Base-by-base conservation (phyloP, 257 asterid species). In the Plantago ovata region DNA sequence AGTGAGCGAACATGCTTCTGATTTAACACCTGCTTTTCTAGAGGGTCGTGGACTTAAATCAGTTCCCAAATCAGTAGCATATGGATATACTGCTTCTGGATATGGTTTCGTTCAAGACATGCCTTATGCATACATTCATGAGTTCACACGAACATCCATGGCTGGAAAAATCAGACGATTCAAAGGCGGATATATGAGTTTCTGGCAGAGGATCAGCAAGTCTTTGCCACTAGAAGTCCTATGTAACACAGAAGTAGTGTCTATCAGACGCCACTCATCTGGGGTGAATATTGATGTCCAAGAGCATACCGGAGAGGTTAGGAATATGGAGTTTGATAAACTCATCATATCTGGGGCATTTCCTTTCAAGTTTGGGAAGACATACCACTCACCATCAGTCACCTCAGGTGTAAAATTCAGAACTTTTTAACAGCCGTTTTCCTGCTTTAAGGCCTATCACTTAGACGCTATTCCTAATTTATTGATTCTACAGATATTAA, bases 81-180 rank as follows among this genome's bases (percentile, higher is more conserved):
- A 82, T 53, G 96, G 96, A 6, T 87, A 78, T 48, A 87, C 94
- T 10, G 96, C 96, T 64, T 87, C 96, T 4, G 96, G 96, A 59
- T 87, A 84, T 56, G 94, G 96, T 42, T 87, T 82, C 57, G 81
- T 79, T 42, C 93, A 82, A 65, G 96, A 87, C 66, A 82, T 87
- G 92, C 78, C 94, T 19, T 87, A 87, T 33, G 93, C 93, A 0
- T 87, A 87, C 67, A 59, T 84, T 44, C 94, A 87, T 33, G 96
- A 87, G 65, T 87, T 87, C 72, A 87, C 83, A 7, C 71, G 85
- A 53, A 84, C 96, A 0, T 87, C 96, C 10, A 84, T 87, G 93
- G 94, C 89, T 10, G 96, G 94, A 36, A 87, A 82, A 67, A 87
- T 87, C n/a, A 67, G 87, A 47, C 89, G 96, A 16, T 84, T 87